Base-by-base conservation (phyloP, 106 monocot species). In the Dendrobium nobile region DNA sequence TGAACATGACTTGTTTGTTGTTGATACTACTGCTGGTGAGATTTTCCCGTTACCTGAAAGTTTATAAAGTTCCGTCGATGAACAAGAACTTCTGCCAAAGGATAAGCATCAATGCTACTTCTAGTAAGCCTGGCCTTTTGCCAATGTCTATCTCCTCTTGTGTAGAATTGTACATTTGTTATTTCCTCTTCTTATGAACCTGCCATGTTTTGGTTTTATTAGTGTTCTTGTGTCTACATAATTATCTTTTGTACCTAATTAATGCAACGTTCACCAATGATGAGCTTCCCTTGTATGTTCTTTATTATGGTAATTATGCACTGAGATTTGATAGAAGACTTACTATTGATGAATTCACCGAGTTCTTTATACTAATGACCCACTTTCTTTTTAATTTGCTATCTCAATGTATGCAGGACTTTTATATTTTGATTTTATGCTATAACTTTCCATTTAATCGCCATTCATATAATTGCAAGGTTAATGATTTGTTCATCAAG, bases 1-100 rank as follows among this genome's bases (percentile, higher is more conserved):
- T 75, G 42, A 9, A n/a, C 31, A 45, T 75, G 75, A 45, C 22
- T n/a, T 45, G 42, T 47, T 75, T 75, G 75, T 73, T 28, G 22
- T 22, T 20, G 75, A n/a, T 43, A 8, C 75, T 75, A 75, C 75
- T 75, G 75, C 44, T 75, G 45, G 42, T 45, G 76, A 48, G 76
- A 70, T 51, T 76, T 76, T 76, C 48, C 19, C 9, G 22, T 40
- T 44, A 37, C 45, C 45, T 42, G 19, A 74, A 43, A 42, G 18
- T 43, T 74, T 74, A 19, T n/a, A 74, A 74, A 19, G 74, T 74
- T 26, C 19, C 27, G 18, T 48, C 3, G 11, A 41, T 76, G 76
- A 47, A 76, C 16, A 47, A 27, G 76, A 48, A 75, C 11, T 17
- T 24, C 19, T n/a, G 48, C 26, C 48, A 48, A 76, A 48, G 27